These are phyloP conservation scores for Circinella minor DNA, from an alignment of 371 early-diverging fungal genomes.

Conservation along the genomic window DNA sequence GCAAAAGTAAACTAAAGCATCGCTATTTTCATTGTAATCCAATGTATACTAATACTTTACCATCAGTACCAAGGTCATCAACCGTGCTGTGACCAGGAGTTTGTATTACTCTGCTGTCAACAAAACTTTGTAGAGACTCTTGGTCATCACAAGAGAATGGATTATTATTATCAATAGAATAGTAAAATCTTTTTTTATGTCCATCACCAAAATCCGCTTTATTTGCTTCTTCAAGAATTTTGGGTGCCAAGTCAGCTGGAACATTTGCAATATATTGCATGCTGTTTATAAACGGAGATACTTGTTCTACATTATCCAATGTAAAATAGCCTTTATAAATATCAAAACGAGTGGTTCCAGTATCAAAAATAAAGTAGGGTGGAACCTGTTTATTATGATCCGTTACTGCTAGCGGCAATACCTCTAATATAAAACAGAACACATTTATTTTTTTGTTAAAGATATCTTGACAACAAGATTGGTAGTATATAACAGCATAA, in stretches of 20 bases:
- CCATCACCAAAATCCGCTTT: background rate
- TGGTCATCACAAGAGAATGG: slow-evolving; percentile 23
- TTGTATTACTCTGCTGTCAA: slow-evolving; percentile 33
- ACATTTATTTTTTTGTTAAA: too few relatives aligned
- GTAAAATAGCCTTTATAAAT: slow-evolving; percentile 33
- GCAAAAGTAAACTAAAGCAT: too few relatives aligned
- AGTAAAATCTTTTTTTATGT: background rate
- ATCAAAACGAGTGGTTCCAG: background rate
- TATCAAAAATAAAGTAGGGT: background rate
- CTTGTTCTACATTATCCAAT: slow-evolving; percentile 50
- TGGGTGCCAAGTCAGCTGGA: slow-evolving; percentile 29
- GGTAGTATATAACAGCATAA: too few relatives aligned
- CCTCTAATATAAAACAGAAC: slow-evolving; percentile 22
- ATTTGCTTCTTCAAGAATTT: slow-evolving; percentile 54
- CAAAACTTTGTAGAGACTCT: slow-evolving; percentile 28
- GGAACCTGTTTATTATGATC: slow-evolving; percentile 38
- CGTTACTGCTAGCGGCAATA: slow-evolving; percentile 40
- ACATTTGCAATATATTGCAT: slow-evolving; percentile 42
- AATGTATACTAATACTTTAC: slow-evolving; percentile 2
- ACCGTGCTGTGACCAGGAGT: slow-evolving; percentile 61
- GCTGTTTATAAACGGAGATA: slow-evolving; percentile 52
- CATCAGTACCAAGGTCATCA: slow-evolving; percentile 55
- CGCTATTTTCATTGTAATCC: too few relatives aligned
- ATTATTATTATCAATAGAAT: background rate
- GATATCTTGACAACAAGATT: too few relatives aligned